Evolutionary conservation across 495 filamentous ascomycete species (phyloP), one percentile per base, ranked within the genome.

Genomic region (Peziza echinospora): DNA sequence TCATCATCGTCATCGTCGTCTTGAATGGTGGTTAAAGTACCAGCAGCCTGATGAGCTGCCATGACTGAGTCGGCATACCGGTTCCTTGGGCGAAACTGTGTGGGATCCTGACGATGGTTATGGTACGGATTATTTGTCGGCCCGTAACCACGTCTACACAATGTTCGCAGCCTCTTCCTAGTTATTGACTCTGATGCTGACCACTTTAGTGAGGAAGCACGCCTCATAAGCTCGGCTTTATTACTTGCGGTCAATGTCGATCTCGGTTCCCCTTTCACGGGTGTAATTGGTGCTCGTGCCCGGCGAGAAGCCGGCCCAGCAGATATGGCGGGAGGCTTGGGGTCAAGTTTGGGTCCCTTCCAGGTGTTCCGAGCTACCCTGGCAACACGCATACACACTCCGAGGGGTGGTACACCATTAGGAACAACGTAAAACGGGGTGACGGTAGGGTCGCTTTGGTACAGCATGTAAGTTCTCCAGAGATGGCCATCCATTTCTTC

Each of bases 381-480:
- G 1, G 85, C 82, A 43, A 97, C 85, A 49, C 84, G 82, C 54
- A 78, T 71, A 54, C 84, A 87, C 25, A 96, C 82, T 6, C 89
- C 91, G 28, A 89, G 68, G 10, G 89, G 89, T 21, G 89, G 89
- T 28, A 86, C 74, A 47, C 73, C 72, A 45, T 83, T 86, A 19
- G 87, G 84, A 13, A 85, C 73, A 65, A 83, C 79, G 54, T 86
- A 85, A 64, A 96, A 87, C 0, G 89, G 89, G 1, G 89, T 97
- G 23, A 92, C 80, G 8, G 79, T 84, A 25, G 89, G 86, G 60
- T 96, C 84, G 52, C 85, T 79, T 9, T 94, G 66, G 57, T 93
- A 97, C 8, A 80, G 60, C 52, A 82, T 66, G 57, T 93, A 96
- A 2, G 81, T 85, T 26, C 80, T 76, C 91, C 91, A 96, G 24